A percentile compares a stretch with the other conserved stretches of the same genome.
These are phyloP conservation scores for Microbotryomycetes sp. DNA, from an alignment of 1,284 basidiomycete genomes.

Conservation along the genomic window DNA sequence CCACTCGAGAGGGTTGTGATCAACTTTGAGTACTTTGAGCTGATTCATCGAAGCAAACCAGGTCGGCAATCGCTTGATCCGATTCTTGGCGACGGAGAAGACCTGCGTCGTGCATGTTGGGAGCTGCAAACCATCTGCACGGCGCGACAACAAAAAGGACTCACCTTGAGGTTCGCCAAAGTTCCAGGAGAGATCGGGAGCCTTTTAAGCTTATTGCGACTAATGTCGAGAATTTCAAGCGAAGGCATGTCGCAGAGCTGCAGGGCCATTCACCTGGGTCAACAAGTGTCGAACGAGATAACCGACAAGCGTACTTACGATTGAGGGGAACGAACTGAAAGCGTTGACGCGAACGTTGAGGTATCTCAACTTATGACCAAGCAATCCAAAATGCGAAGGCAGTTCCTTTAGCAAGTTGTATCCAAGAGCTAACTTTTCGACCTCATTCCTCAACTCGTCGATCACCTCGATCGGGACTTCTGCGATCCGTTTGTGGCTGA, in stretches of 20 bases:
- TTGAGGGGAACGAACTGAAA: slow-evolving; percentile 75
- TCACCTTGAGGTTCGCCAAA: slow-evolving; percentile 67
- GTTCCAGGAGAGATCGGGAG: slow-evolving; percentile 75
- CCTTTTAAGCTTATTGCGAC: slow-evolving; percentile 79
- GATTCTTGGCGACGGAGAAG: slow-evolving; percentile 80
- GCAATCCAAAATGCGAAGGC: slow-evolving; percentile 67
- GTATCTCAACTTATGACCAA: slow-evolving; percentile 71
- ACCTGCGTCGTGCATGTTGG: slow-evolving; percentile 51
- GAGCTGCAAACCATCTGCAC: not conserved
- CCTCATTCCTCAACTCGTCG: slow-evolving; percentile 60
- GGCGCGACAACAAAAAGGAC: slow-evolving; percentile 34
- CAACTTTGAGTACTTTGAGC: slow-evolving; percentile 75
- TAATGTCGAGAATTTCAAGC: slow-evolving; percentile 90
- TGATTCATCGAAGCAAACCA: slow-evolving; percentile 69
- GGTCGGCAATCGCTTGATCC: slow-evolving; percentile 66
- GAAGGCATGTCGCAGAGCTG: slow-evolving; percentile 79
- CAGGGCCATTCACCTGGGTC: slow-evolving; percentile 6
- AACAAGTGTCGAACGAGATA: slow-evolving; percentile 5
- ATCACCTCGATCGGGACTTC: slow-evolving; percentile 67
- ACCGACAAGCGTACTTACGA: slow-evolving; percentile 53
- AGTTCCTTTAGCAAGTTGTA: slow-evolving; percentile 77
- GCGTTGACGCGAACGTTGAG: slow-evolving; percentile 87
- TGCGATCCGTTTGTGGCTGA: slow-evolving; percentile 67
- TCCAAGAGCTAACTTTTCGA: slow-evolving; percentile 81
- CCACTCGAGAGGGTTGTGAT: slow-evolving; percentile 82